Percentiles rank a stretch among this genome's conserved stretches.
Evolutionary conservation across 805 yeast genomes (phyloP).

Genomic region (Ascoidea tarda): DNA sequence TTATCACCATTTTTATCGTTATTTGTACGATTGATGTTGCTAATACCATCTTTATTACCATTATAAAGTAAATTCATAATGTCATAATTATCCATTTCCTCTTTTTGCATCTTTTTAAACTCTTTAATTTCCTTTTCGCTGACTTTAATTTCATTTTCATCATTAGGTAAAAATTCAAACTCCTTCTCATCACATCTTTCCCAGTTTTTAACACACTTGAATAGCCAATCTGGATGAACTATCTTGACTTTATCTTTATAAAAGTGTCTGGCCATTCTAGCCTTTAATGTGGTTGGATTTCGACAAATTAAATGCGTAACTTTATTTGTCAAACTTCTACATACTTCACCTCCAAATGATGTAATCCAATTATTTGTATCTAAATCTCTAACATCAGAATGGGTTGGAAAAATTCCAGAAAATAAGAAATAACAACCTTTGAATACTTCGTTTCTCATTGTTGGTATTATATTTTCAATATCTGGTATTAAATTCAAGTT

Average conservation of each 20-base stretch:
- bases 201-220: conserved; percentile 77
- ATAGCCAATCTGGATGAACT: conserved; percentile 90
- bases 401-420: conserved; percentile 86
- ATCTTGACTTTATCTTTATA: conserved; percentile 43
- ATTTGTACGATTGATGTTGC: too few species aligned
- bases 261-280: conserved; percentile 57
- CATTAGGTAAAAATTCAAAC: conserved; percentile 38
- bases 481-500: conserved; percentile 28
- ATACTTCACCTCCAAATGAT: conserved; percentile 82
- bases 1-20: too few species aligned
- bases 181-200: conserved; percentile 45
- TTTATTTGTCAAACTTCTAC: conserved; percentile 48
- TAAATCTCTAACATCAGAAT: conserved; percentile 53
- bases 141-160: conserved; percentile 26
- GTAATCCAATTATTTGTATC: conserved; percentile 88
- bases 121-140: conserved; percentile 28
- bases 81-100: too few species aligned
- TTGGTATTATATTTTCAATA: conserved; percentile 56
- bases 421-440: conserved; percentile 58
- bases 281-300: conserved; percentile 72
- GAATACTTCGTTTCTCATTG: conserved; percentile 57
- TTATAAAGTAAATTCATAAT: too few species aligned
- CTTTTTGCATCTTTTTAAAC: conserved; percentile 19
- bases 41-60: too few species aligned
- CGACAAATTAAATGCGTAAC: conserved; percentile 87